Evolutionary conservation across 306 rosid species (phyloP), one percentile per base, ranked within the genome.

Genomic region (Senna tora): DNA sequence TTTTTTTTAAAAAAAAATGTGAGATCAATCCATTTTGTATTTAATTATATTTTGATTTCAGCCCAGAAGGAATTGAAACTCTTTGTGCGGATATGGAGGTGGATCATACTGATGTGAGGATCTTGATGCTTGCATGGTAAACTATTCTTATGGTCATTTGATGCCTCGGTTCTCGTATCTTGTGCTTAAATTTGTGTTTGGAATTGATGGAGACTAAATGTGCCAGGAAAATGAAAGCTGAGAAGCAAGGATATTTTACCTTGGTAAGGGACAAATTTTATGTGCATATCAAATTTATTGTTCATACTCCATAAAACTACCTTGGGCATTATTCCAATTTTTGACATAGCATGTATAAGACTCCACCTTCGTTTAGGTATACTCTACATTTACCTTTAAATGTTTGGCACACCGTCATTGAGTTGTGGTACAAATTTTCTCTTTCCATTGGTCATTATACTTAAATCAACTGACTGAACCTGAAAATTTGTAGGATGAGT

Each of bases 111-210:
- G 96, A 95, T 87, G 91, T 88, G 72, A 88, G 99, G 85, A 84
- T 95, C 76, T 87, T 95, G 91, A 95, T 95, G 96, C 97, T 95
- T 66, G 99, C 99, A 6, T 95, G 99, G 99, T 95, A 85, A 83
- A 88, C 81, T 71, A 45, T 71, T 45, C 34, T 62, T 71, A 45
- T 57, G 61, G 32, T 70, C 34, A 33, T 57, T 66, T 58, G n/a
- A 52, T 41, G 21, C 73, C 53, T 79, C 61, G 58, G 3, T 75
- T 82, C 64, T 42, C 70, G 68, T 32, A 57, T 22, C 36, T 57
- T 56, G 28, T n/a, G 14, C 72, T 57, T 77, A 43, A 50, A 61
- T 54, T 68, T 51, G 72, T 78, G 70, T 43, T 75, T 60, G 70
- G 69, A 82, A 39, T 72, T 91, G 69, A 91, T 69, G 78, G 73